Conservation (phyloP, 176 grass and related monocot species). For the Elymus sibiricus region DNA sequence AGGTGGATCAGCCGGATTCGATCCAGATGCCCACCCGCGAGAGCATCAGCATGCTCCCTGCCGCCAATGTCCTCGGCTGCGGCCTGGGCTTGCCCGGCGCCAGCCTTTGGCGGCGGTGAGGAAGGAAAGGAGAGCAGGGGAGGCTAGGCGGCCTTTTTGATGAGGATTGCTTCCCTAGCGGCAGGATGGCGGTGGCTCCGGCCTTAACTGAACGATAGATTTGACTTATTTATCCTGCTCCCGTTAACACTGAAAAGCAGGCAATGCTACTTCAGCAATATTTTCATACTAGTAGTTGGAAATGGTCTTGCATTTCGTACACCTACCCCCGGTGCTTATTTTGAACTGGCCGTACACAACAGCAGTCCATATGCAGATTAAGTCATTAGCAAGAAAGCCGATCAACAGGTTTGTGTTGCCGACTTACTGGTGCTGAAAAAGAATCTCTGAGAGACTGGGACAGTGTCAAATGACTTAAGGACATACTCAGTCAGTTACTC, state of each 20-base stretch:
- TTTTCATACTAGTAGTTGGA: not conserved
- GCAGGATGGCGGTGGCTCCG: not conserved
- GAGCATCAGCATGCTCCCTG: no score
- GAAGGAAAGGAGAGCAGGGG: no score
- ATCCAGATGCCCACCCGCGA: no score
- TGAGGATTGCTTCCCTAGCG: no score
- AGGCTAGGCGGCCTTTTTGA: no score
- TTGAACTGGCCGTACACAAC: constrained; percentile 8
- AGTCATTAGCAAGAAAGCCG: not conserved
- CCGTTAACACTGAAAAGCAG: not conserved
- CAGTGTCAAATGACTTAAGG: not conserved
- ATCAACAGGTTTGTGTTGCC: not conserved
- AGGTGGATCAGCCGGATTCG: no score
- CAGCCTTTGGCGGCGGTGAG: no score
- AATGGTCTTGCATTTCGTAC: not conserved
- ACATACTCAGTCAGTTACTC: not conserved
- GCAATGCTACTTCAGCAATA: not conserved
- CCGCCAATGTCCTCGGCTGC: no score
- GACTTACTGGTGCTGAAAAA: not conserved
- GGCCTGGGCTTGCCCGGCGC: no score
- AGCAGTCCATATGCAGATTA: not conserved
- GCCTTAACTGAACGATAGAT: not conserved
- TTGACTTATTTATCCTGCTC: not conserved
- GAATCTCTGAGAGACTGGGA: not conserved
- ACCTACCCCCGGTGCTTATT: not conserved